Conservation (phyloP, 2,329 filamentous ascomycete genomes). For the Tolypocladium inflatum region DNA sequence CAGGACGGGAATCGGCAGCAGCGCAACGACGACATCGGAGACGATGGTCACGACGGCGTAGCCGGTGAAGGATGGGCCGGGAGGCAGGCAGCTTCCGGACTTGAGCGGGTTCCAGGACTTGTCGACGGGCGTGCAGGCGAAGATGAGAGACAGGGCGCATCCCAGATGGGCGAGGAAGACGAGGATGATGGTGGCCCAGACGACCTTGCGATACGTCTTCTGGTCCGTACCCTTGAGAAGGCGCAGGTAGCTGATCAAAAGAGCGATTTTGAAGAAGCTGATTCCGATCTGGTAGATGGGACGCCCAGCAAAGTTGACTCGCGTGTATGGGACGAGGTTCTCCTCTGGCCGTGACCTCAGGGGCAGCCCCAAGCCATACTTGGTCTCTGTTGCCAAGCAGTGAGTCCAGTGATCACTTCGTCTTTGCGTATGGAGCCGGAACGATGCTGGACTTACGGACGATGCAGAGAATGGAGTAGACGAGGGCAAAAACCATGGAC, state of each 20-base stretch:
- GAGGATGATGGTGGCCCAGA: conserved; percentile 32
- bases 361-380: conserved; percentile 42
- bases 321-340: conserved; percentile 34
- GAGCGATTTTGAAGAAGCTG: conserved; percentile 45
- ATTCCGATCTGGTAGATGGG: conserved; percentile 47
- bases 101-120: conserved; percentile 35
- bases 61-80: conserved; percentile 39
- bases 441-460: conserved; percentile 27
- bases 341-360: conserved; percentile 29
- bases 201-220: conserved; percentile 29
- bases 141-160: conserved; percentile 37
- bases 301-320: conserved; percentile 42
- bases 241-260: conserved; percentile 42
- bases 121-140: conserved; percentile 38
- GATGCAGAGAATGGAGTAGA: conserved; percentile 41
- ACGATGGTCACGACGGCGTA: conserved; percentile 42
- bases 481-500: conserved; percentile 34
- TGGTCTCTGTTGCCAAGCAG: conserved; percentile 30
- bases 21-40: conserved; percentile 38
- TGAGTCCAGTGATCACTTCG: neutral
- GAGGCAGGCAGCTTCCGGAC: conserved; percentile 32
- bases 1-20: conserved; percentile 41
- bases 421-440: neutral
- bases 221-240: conserved; percentile 39
- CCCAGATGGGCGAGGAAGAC: conserved; percentile 37